Base-by-base conservation (phyloP, 805 yeast genomes). In the Cyberlindnera suaveolens region DNA sequence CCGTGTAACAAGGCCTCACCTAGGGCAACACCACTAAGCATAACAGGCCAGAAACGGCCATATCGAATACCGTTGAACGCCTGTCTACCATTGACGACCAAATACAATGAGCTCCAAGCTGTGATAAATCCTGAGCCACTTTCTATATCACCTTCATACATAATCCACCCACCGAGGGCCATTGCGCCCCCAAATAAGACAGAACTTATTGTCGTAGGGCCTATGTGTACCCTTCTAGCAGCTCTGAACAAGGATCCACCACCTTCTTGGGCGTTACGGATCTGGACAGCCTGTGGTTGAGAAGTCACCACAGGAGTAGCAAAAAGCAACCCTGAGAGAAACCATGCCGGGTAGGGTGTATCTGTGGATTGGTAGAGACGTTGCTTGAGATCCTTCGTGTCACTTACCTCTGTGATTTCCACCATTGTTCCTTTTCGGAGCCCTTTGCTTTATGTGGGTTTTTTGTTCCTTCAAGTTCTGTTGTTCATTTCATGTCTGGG, bases 81-180 rank as follows among this genome's bases (percentile, higher is more conserved):
- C 6, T 78, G 72, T 33, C 71, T 72, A 1, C 88, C 87, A 56
- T 86, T 85, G 14, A 82, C 86, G 11, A 89, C 58, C 45, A 82
- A 57, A 55, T 86, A 90, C 45, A 89, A 62, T 7, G 84, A 61
- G 7, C 86, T 77, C 96, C 96, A 90, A 2, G 93, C 95, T 53
- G 77, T 70, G 6, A 75, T 67, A 56, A 89, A 83, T 0, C 96
- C 96, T 1, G 91, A 72, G 3, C 95, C 96, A 62, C 85, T 80
- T 37, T 74, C 72, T 17, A 78, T 63, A 55, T 88, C 96, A 14
- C 85, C 82, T 57, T 89, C 96, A 49, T 71, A 70, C 34, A 83
- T 74, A 68, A 89, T 82, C 68, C 77, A 83, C 3, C 85, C 80
- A 20, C 91, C 91, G 16, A 82, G 60, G 1, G 78, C 78, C 44